These are phyloP conservation scores for Podila verticillata DNA, from an alignment of 192 early-diverging fungal species.

Conservation along the genomic window DNA sequence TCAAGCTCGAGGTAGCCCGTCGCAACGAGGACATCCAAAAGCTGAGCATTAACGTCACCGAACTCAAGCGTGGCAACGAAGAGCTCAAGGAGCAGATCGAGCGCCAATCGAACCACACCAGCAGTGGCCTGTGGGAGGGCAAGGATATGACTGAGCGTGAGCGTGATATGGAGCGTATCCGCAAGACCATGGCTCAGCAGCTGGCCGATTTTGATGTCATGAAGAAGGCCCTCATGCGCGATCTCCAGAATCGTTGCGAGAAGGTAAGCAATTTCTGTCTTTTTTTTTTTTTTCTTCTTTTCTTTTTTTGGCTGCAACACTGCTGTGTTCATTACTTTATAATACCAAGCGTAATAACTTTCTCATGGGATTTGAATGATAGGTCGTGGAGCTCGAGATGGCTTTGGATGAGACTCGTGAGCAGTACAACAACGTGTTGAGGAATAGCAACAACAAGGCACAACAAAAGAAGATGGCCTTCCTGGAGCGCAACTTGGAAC, in stretches of 20 bases:
- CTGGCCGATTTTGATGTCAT: conserved; percentile 96
- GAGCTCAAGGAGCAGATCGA: conserved; percentile 63
- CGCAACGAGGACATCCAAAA: conserved; percentile 76
- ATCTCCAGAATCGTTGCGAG: conserved; percentile 97
- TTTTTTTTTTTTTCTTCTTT: not conserved
- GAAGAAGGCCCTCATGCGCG: conserved; percentile 98
- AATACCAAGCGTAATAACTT: not conserved
- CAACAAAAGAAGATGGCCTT: conserved; percentile 99
- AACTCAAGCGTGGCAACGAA: conserved; percentile 71
- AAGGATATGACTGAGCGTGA: conserved; percentile 69
- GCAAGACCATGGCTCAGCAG: conserved; percentile 80
- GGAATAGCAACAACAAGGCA: conserved; percentile 82
- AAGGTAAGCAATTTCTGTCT: conserved; percentile 48
- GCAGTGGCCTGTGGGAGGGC: conserved; percentile 48
- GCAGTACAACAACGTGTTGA: conserved; percentile 89
- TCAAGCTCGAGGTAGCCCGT: conserved; percentile 73
- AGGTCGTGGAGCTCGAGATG: conserved; percentile 96
- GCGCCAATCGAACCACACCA: conserved; percentile 30
- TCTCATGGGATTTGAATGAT: not conserved
- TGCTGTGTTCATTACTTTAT: not conserved
- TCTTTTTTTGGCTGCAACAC: too few relatives aligned
- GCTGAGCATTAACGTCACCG: conserved; percentile 63
- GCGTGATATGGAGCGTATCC: conserved; percentile 82
- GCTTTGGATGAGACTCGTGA: conserved; percentile 96
- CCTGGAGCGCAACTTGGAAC: conserved; percentile 96